Conservation (phyloP, 2,329 filamentous ascomycete species). For the Samsoniella hepiali region DNA sequence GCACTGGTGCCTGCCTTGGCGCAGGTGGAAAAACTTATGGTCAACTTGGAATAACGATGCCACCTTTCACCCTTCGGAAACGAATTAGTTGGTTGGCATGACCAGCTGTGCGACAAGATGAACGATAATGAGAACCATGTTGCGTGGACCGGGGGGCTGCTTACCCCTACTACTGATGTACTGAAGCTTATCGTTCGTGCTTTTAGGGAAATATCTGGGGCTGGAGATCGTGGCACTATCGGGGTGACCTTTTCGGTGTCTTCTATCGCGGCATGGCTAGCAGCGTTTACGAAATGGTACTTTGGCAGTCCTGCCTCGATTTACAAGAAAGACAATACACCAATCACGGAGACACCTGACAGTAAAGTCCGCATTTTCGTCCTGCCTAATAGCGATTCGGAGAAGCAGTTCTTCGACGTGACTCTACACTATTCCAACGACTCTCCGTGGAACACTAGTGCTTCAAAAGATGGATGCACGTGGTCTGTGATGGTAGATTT, state of each 20-base stretch:
- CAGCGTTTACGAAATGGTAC: conserved; percentile 3
- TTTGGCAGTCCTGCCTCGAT: background rate
- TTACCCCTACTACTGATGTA: background rate
- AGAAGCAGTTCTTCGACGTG: no score
- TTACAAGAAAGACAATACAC: background rate
- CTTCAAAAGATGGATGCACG: no score
- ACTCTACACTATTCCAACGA: no score
- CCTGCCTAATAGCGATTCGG: no score
- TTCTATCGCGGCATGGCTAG: background rate
- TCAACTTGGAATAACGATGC: background rate
- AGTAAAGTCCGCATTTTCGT: background rate
- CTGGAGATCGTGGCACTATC: background rate
- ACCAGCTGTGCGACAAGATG: background rate
- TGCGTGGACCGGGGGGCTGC: no score
- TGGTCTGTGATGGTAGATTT: no score
- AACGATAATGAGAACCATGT: background rate
- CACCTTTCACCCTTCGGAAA: background rate
- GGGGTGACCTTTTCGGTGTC: background rate
- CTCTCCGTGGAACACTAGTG: no score
- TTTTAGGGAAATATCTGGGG: background rate
- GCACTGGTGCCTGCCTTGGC: background rate
- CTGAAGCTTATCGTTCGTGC: background rate
- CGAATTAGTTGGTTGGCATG: background rate
- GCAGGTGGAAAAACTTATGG: background rate
- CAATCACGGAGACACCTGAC: background rate